Base-by-base conservation (phyloP, 129 eudicot genomes). In the Arctium lappa region DNA sequence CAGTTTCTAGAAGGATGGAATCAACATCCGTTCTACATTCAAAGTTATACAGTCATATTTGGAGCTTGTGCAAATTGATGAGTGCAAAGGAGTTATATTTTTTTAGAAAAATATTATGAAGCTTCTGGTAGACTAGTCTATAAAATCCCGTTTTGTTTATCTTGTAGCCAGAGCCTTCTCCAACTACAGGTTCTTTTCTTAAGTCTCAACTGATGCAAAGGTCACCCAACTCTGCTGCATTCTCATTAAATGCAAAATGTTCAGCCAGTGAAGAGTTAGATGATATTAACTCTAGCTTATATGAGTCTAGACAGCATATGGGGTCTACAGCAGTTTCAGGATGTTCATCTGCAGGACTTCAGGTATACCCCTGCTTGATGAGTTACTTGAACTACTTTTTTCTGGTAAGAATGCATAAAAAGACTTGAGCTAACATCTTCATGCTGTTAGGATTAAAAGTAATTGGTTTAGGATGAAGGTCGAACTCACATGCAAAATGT, bases 151-250 rank as follows among this genome's bases (percentile, higher is more conserved):
- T 78, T 6, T 53, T 78, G 73, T 62, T 60, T 33, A 78, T 78
- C 74, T 81, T 86, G 82, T 87, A 93, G 91, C 91, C 91, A 38
- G 95, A 93, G 86, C 93, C 97, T 82, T 93, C 92, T 70, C 90
- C 95, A 33, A 88, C 95, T 79, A 93, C 97, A 6, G 95, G 95
- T 80, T 89, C 92, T 36, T 82, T 92, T 86, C 91, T 89, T 83
- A 86, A 87, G 86, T 78, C 89, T 73, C 92, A 85, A 7, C 60
- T 78, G 78, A 87, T 93, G 93, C 90, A 90, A 39, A 85, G 85
- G 37, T 82, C 90, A 73, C 78, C 86, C 33, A 56, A 73, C 22
- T 48, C 86, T 66, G 37, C 85, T 22, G 69, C 88, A 69, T 83
- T 82, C 65, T 78, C 88, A n/a, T 68, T 86, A 31, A 81, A 16